Evolutionary conservation across 129 eudicot species (phyloP), one percentile per base, ranked within the genome.

Genomic region (Flaveria bidentis): DNA sequence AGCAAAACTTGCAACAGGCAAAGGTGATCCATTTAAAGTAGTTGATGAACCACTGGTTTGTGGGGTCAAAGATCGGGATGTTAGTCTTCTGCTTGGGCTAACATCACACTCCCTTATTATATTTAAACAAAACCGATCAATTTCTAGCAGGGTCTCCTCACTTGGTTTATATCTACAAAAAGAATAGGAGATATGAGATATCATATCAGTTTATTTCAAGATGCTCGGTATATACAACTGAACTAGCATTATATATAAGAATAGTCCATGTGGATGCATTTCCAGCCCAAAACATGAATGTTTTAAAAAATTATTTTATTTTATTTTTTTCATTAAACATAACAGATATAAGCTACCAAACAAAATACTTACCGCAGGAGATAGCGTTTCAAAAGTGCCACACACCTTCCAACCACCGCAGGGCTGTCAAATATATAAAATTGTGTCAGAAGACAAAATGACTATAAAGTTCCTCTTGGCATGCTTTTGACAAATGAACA

Each of bases 1-100:
- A 71, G 96, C 94, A 86, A 91, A 91, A 76, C 86, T 94, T 72
- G 99, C 89, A 66, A 94, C 96, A 14, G 99, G 97, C 82, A 91
- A 80, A 30, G 96, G 90, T 82, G 90, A 74, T 46, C 80, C 84
- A 80, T 74, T 88, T 67, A 87, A 17, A 57, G 89, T 73, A 18
- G 84, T 76, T 36, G 81, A 70, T 55, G 90, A 71, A 47, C 83
- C 78, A 66, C 84, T 77, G 45, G 88, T 66, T 80, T 85, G 90
- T 74, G 89, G 87, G 77, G 86, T 87, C 72, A 82, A 76, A 72
- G 97, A 86, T 79, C 77, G 84, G 15, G 96, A 87, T 78, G 93
- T 77, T 76, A 83, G 53, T 87, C 88, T 89, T 67, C 92, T 80
- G 71, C 74, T 82, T 67, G 89, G 88, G 67, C 91, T 85, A 64